Conservation (phyloP, 805 yeast genomes). For the Saccharomycopsis sp. region DNA sequence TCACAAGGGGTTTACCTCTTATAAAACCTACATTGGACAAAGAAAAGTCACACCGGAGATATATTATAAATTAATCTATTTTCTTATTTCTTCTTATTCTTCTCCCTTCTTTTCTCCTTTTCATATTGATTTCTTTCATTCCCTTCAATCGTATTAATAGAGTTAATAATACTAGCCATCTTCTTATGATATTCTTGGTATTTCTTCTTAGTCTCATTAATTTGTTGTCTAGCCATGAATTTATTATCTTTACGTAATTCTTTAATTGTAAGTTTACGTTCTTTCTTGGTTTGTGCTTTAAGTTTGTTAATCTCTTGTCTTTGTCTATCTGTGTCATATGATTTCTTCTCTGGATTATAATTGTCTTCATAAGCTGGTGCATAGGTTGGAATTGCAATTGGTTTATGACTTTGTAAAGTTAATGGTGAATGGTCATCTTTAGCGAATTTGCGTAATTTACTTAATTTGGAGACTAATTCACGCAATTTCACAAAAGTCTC, state of each 20-base stretch:
- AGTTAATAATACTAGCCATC: conserved; percentile 80
- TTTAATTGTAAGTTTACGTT: conserved; percentile 78
- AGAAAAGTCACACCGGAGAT: no score
- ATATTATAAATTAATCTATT: background rate
- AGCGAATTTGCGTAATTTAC: conserved; percentile 43
- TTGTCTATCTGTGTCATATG: conserved; percentile 76
- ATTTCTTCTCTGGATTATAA: conserved; percentile 91
- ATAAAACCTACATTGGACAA: no score
- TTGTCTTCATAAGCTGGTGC: conserved; percentile 94
- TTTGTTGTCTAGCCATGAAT: conserved; percentile 81
- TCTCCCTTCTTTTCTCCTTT: conserved; percentile 67
- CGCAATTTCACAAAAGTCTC: conserved; percentile 27
- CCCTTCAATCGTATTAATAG: conserved; percentile 91
- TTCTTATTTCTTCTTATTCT: conserved; percentile 26
- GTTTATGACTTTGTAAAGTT: conserved; percentile 73
- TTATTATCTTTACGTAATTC: conserved; percentile 86
- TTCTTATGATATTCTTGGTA: conserved; percentile 79
- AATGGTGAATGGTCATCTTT: conserved; percentile 57
- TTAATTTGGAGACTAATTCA: conserved; percentile 37
- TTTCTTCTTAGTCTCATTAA: conserved; percentile 66
- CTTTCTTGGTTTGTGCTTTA: conserved; percentile 82
- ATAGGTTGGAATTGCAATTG: conserved; percentile 74
- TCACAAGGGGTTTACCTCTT: no score
- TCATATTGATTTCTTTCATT: conserved; percentile 91
- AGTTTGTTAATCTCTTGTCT: conserved; percentile 80